Base-by-base conservation (phyloP, 2,329 filamentous ascomycete species). In the Cadophora malorum region DNA sequence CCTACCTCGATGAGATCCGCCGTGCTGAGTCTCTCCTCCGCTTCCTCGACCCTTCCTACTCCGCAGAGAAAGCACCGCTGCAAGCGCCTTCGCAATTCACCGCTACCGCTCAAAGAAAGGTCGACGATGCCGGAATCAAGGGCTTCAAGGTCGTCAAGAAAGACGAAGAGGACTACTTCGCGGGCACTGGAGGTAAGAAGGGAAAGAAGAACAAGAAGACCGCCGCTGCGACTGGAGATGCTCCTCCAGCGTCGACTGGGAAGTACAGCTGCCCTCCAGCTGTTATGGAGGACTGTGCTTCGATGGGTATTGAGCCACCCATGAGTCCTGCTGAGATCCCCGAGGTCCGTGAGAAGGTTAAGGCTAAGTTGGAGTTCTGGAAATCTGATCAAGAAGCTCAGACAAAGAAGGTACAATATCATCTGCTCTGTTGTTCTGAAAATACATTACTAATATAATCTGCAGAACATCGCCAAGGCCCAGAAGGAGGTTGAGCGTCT, bases 391-490 rank as follows among this genome's bases (percentile, higher is more conserved):
- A 98, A 84, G 88, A 91, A 67, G 85, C 88, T 72, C 93, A 97
- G 86, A 99, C 96, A 23, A 88, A 96, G 79, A 91, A 93, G 83
- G 96, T 97, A 83, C 90, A 82, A 45, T 49, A 16, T 58, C 49
- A 7, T n/a, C 47, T 25, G 21, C n/a, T 35, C 14, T n/a, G 19
- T n/a, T 10, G 53, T 41, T 68, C 6, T 25, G 4, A 38, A 6
- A 28, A 63, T n/a, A n/a, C 41, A 69, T 72, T 76, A 68, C 73
- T 67, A 64, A 71, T 73, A 67, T 77, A 82, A 77, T 82, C 69
- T 8, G 8, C n/a, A 98, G 96, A 99, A 99, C 85, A 91, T 98
- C 70, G 92, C 93, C 72, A 97, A 97, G 82, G 96, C 96, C 70
- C 91, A 97, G 85, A 95, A 95, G 81, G 94, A 97, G 81, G 96